Evolutionary conservation across 805 yeast species (phyloP).

Genomic region (Wickerhamiella spandovensis): DNA sequence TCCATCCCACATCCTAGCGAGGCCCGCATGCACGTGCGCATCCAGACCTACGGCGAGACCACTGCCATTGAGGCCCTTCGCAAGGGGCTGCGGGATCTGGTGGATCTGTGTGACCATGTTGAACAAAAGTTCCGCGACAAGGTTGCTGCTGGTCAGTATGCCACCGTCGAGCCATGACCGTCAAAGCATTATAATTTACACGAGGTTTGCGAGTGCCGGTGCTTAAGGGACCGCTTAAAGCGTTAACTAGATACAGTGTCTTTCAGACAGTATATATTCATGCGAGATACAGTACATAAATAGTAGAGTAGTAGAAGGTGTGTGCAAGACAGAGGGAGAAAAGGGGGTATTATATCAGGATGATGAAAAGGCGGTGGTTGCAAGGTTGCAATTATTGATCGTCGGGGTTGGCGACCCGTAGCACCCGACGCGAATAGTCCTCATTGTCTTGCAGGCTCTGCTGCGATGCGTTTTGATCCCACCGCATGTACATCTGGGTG

Average conservation of each 20-base stretch:
- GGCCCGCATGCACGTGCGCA: conserved; percentile 72
- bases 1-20: conserved; percentile 98
- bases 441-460: conserved; percentile 40
- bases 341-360: too few species aligned
- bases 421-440: conserved; percentile 44
- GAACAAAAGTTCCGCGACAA: conserved; percentile 66
- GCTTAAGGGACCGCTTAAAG: too few species aligned
- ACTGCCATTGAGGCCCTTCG: conserved; percentile 90
- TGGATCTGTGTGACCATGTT: conserved; percentile 68
- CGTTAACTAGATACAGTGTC: background rate
- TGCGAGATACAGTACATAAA: background rate
- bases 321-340: too few species aligned
- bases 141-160: conserved; percentile 42
- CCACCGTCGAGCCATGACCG: conserved; percentile 7
- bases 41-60: conserved; percentile 76
- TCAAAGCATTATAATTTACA: too few species aligned
- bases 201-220: too few species aligned
- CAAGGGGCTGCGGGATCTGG: conserved; percentile 76
- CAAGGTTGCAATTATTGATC: conserved; percentile 1
- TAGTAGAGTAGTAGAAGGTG: too few species aligned
- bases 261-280: background rate
- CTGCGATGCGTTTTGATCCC: conserved; percentile 34
- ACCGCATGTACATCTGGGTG: conserved; percentile 34
- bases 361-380: too few species aligned
- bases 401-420: conserved; percentile 41